phyloP scores from a whole-genome alignment of 2,329 filamentous ascomycete species.

The Didymella exigua region DNA sequence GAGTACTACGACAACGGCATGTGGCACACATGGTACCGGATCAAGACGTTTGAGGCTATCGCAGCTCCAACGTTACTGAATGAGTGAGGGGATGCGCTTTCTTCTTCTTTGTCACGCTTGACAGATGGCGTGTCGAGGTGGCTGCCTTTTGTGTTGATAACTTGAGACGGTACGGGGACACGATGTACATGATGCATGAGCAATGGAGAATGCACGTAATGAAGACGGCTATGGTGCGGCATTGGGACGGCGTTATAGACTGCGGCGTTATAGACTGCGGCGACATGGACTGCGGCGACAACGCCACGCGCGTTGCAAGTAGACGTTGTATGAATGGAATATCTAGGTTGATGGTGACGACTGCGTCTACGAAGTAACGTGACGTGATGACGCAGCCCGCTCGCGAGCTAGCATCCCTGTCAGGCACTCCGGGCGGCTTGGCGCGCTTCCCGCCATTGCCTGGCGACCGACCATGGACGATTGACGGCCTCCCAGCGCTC shows the following conservation, averaged over 20 bases:
- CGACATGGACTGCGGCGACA: conserved; percentile 15
- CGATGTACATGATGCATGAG: conserved; percentile 13
- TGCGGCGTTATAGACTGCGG: conserved; percentile 17
- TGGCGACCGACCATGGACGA: conserved; percentile 27
- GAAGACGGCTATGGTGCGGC: conserved; percentile 6
- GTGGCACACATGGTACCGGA: conserved; percentile 52
- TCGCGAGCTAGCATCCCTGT: conserved; percentile 34
- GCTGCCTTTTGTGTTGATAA: neutral
- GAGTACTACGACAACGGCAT: conserved; percentile 54
- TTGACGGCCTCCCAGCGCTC: too few relatives aligned
- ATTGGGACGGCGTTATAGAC: conserved; percentile 25
- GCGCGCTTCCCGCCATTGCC: conserved; percentile 30
- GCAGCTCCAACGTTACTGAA: conserved; percentile 8
- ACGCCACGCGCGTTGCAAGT: conserved; percentile 3
- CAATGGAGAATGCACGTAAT: conserved; percentile 8
- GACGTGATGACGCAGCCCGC: conserved; percentile 37
- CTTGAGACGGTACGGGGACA: neutral
- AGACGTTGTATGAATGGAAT: conserved; percentile 3
- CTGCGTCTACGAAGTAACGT: neutral
- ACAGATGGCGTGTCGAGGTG: neutral
- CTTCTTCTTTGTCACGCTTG: neutral
- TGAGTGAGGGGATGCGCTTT: too few relatives aligned
- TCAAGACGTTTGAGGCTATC: conserved; percentile 40
- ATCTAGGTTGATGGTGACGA: too few relatives aligned
- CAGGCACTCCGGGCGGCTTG: conserved; percentile 20